Conservation (phyloP, 306 rosid species). For the Fragaria nilgerrensis region DNA sequence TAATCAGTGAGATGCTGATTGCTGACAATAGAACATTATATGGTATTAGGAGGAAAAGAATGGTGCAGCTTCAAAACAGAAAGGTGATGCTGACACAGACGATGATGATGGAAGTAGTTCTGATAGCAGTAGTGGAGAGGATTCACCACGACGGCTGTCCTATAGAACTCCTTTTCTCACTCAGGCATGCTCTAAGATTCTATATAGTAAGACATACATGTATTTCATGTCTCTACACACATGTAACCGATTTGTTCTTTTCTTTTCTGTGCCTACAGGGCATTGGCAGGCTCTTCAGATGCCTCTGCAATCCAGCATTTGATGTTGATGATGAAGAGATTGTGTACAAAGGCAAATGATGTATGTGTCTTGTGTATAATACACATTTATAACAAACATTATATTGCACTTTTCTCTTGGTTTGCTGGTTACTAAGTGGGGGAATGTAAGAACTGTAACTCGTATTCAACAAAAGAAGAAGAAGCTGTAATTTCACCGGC, state of each 20-base stretch:
- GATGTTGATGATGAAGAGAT: constrained; percentile 94
- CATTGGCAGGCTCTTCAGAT: constrained; percentile 84
- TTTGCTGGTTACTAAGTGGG: background rate
- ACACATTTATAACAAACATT: background rate
- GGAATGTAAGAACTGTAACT: no score
- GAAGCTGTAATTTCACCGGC: background rate
- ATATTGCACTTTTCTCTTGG: background rate
- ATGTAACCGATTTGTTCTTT: background rate
- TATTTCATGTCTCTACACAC: background rate
- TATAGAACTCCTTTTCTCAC: constrained; percentile 79
- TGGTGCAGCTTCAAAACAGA: constrained; percentile 65
- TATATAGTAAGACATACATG: background rate
- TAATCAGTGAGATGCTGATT: background rate
- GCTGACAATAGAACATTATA: background rate
- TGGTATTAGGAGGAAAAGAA: constrained; percentile 53
- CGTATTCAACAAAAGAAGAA: background rate
- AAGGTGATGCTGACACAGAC: constrained; percentile 46
- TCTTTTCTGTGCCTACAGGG: constrained; percentile 47
- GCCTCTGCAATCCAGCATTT: constrained; percentile 97
- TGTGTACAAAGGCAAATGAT: constrained; percentile 73
- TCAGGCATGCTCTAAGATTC: constrained; percentile 49
- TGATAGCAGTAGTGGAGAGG: constrained; percentile 71
- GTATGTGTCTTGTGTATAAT: background rate
- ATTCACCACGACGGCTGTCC: constrained; percentile 57
- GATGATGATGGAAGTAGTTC: constrained; percentile 68